Base-by-base conservation (phyloP, 192 early-diverging fungal genomes). In the Coemansia pectinata region DNA sequence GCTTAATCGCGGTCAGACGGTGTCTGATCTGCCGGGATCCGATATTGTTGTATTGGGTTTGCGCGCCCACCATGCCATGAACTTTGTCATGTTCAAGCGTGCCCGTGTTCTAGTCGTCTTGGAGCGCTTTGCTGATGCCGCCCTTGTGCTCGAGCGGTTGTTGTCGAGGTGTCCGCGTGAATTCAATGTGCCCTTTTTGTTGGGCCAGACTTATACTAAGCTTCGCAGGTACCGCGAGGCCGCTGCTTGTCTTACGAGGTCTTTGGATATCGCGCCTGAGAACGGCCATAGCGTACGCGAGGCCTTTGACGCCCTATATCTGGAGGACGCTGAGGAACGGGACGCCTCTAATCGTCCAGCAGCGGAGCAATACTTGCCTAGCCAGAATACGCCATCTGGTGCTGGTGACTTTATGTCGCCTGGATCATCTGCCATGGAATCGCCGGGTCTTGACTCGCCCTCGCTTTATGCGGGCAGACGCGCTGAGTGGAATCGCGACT, bases 11-110 rank as follows among this genome's bases (percentile, higher is more conserved):
- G 76, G 69, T 12, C 34, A 63, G 15, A 27, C 27, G 27, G 27
- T 27, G 27, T 27, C 27, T 27, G 27, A 27, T 27, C 27, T 27
- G 27, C 27, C 27, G 27, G 41, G 44, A 10, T 34, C 27, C n/a
- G 66, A 47, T 17, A 45, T 36, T 5, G 63, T 27, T 27, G 27
- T 27, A 27, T 27, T 27, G 27, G 27, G 27, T 75, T 29, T 67
- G 50, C 67, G 38, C 12, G 21, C 67, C 17, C 76, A 78, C 47
- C 77, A 78, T 33, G 79, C 79, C 11, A 63, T 74, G 71, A 76
- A 72, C 61, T 79, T 93, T 34, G 90, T 90, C 42, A 74, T 87
- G 44, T 92, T 91, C 69, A 88, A 87, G 70, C 85, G 85, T 25
- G 94, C 95, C 8, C 85, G 87, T 12, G 69, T 89, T 2, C 76